Conservation (phyloP, 768 basidiomycete genomes). For the Crepidotus variabilis region DNA sequence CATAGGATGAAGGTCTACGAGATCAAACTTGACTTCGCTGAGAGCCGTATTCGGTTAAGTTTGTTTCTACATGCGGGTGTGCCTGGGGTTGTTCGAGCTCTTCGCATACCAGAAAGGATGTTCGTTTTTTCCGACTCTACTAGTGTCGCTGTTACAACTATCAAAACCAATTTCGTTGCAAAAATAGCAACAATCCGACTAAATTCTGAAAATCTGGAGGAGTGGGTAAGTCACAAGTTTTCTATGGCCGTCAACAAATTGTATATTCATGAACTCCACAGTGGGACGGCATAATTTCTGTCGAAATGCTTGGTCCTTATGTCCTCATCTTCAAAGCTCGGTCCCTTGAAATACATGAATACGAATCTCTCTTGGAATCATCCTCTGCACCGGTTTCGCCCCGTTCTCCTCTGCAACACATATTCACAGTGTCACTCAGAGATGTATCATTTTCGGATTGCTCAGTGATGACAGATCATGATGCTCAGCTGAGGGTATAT, state of each 20-base stretch:
- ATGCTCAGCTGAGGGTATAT: slow-evolving; percentile 8
- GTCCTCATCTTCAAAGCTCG: slow-evolving; percentile 50
- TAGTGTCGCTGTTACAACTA: too few relatives aligned
- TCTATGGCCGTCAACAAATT: background rate
- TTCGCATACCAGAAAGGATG: too few relatives aligned
- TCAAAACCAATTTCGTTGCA: too few relatives aligned
- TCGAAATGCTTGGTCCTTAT: slow-evolving; percentile 44
- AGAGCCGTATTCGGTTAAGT: too few relatives aligned
- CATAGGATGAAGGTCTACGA: too few relatives aligned
- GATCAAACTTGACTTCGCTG: too few relatives aligned
- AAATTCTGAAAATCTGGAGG: slow-evolving; percentile 27
- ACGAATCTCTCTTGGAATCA: slow-evolving; percentile 19
- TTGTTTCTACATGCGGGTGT: too few relatives aligned
- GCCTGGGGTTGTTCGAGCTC: too few relatives aligned
- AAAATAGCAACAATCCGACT: slow-evolving; percentile 12
- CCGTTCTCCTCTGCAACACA: slow-evolving; percentile 13
- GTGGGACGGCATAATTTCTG: slow-evolving; percentile 39
- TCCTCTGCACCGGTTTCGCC: background rate
- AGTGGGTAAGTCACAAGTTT: slow-evolving; percentile 24
- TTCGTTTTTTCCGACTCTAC: too few relatives aligned
- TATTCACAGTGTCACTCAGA: slow-evolving; percentile 34
- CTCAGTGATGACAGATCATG: slow-evolving; percentile 3
- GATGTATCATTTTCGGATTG: slow-evolving; percentile 38
- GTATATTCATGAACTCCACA: slow-evolving; percentile 12
- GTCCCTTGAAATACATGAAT: slow-evolving; percentile 43